These are phyloP conservation scores for Calamus simplicifolius DNA, from an alignment of 176 grass and related monocot species.

Conservation along the genomic window DNA sequence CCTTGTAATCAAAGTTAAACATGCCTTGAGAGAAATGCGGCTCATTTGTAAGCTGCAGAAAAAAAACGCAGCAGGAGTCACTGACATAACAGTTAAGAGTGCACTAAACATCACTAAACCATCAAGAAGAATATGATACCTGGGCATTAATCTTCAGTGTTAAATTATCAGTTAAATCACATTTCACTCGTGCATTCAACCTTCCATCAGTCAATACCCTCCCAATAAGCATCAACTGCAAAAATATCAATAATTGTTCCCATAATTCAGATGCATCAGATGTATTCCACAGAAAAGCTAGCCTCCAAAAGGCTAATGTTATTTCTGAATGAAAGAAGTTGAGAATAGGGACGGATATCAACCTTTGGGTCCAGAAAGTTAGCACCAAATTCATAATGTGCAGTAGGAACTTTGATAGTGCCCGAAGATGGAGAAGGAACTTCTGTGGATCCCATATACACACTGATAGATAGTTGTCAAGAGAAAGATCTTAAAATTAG, in stretches of 20 bases:
- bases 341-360: conserved; percentile 4
- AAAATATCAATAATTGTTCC: conserved; percentile 7
- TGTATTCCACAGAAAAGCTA: conserved; percentile 6
- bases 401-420: conserved; percentile 76
- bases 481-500: conserved; percentile 7
- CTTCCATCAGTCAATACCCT: conserved; percentile 93
- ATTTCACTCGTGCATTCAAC: conserved; percentile 94
- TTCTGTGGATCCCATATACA: conserved; percentile 91
- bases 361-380: conserved; percentile 98
- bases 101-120: not conserved
- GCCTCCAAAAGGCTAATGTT: not conserved
- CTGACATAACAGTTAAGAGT: too few relatives aligned
- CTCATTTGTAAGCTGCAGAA: conserved; percentile 83
- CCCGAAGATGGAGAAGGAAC: conserved; percentile 66
- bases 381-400: conserved; percentile 97
- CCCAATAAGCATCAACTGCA: conserved; percentile 91
- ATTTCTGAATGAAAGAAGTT: not conserved
- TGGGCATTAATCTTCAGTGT: conserved; percentile 89
- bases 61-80: conserved; percentile 9
- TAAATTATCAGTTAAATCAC: conserved; percentile 81
- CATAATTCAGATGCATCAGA: not conserved
- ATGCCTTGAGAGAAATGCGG: conserved; percentile 97
- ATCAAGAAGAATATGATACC: conserved; percentile 28
- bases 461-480: conserved; percentile 36
- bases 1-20: conserved; percentile 99